Percentiles rank a stretch among this genome's conserved stretches.
phyloP scores from a whole-genome alignment of 805 yeast species.

The Yarrowia keelungensis region DNA sequence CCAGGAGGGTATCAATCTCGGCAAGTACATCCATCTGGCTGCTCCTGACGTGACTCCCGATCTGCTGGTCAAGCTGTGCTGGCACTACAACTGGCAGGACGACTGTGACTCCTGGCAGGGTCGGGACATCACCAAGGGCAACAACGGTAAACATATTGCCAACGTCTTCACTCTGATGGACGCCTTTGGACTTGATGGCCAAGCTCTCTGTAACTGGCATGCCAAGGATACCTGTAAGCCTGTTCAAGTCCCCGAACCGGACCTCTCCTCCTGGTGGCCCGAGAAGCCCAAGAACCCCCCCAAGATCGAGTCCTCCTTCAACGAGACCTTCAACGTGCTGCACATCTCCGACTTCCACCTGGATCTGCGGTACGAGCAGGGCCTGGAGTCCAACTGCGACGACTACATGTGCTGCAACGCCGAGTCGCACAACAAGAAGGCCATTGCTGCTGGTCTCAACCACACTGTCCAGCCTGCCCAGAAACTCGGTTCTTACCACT shows the following conservation, averaged over 20 bases:
- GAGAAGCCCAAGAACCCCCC: slow-evolving; percentile 58
- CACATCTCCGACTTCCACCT: slow-evolving; percentile 74
- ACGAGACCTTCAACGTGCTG: slow-evolving; percentile 62
- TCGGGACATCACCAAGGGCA: slow-evolving; percentile 16
- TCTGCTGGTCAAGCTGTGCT: slow-evolving; percentile 25
- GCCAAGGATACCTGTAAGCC: neutral
- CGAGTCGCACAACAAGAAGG: slow-evolving; percentile 33
- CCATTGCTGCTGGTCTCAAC: slow-evolving; percentile 8
- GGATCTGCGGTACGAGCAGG: slow-evolving; percentile 57
- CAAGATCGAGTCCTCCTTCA: slow-evolving; percentile 49
- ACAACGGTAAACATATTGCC: slow-evolving; percentile 51
- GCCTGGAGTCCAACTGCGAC: slow-evolving; percentile 55
- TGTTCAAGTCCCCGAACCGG: neutral
- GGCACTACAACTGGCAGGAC: slow-evolving; percentile 24
- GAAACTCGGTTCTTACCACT: slow-evolving; percentile 65
- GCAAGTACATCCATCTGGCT: slow-evolving; percentile 19
- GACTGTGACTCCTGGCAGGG: slow-evolving; percentile 34
- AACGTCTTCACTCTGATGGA: slow-evolving; percentile 61
- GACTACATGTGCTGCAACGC: slow-evolving; percentile 66
- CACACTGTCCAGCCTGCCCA: slow-evolving; percentile 60
- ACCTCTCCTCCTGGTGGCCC: slow-evolving; percentile 42
- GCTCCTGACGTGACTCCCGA: slow-evolving; percentile 17
- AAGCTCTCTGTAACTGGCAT: slow-evolving; percentile 60
- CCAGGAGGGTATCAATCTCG: slow-evolving; percentile 22
- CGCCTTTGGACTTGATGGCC: slow-evolving; percentile 61